Base-by-base conservation (phyloP, 2,329 filamentous ascomycete genomes). In the Fusarium sp. region DNA sequence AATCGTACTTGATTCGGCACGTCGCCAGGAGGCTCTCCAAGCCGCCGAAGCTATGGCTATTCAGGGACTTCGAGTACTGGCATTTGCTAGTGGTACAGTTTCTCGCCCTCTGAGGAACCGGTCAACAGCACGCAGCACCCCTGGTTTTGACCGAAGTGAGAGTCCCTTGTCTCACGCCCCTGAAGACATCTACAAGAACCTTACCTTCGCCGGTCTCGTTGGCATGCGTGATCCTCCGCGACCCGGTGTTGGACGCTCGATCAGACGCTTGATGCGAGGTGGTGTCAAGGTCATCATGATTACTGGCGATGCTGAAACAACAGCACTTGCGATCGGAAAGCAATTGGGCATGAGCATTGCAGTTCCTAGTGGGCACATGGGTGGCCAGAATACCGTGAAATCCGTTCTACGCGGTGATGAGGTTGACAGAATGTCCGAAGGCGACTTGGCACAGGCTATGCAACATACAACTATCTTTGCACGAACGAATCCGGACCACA, bases 261-360 rank as follows among this genome's bases (percentile, higher is more conserved):
- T 99, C 70, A 87, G 93, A 70, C 90, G 91, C 64, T 83, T 99
- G 55, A 95, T 98, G 90, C 89, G 93, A 47, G 96, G 96, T 53
- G 95, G 95, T 38, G 96, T 99, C 65, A 96, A 94, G 77, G 93
- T 99, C 46, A 96, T 99, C 72, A 99, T 99, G 96, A 98, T 99
- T 70, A 99, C 96, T 11, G 96, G 96, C 59, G 96, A 99, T 77
- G 93, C 96, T 17, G 94, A 98, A 77, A 93, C 93, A 2, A 99
- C 96, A 4, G 96, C 96, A 4, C 85, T 97, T 44, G 96, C 96
- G 1, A 98, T 99, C 76, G 96, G 93, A 28, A 93, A 88, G 78
- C 95, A 97, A 75, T 85, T 99, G n/a, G 96, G 96, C 39, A 99
- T 99, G 93, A 89, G 90, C 3, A 88, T 98, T 56, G 86, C 85